A percentile compares a stretch with the other conserved stretches of the same genome.
Conservation (phyloP, 176 grass and related monocot species). For the Carex scoparia region DNA sequence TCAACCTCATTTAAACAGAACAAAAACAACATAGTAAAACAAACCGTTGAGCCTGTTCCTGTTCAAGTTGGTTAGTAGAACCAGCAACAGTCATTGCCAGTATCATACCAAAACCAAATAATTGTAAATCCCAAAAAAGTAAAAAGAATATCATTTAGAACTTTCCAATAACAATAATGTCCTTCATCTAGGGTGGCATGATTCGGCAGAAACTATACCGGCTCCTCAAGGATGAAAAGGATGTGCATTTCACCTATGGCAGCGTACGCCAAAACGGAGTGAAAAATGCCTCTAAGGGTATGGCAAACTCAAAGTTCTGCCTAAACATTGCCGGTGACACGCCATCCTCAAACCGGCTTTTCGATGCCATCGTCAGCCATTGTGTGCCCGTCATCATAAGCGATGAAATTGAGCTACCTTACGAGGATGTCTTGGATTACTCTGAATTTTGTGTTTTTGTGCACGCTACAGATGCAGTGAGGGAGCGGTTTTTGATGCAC, state of each 20-base stretch:
- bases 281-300: conserved; percentile 48
- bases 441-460: conserved; percentile 82
- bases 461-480: conserved; percentile 42
- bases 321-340: conserved; percentile 78
- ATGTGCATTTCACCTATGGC: conserved; percentile 74
- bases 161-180: neutral
- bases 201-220: conserved; percentile 57
- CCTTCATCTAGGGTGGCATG: conserved; percentile 54
- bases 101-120: conserved; percentile 1
- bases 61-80: neutral
- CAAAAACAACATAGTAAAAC: neutral
- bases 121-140: neutral
- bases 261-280: conserved; percentile 69
- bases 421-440: conserved; percentile 85
- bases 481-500: conserved; percentile 35
- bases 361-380: conserved; percentile 73
- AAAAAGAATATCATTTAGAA: neutral
- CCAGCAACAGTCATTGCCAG: neutral
- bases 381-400: conserved; percentile 74
- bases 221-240: conserved; percentile 60
- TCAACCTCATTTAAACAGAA: neutral
- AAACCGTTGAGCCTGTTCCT: neutral
- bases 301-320: conserved; percentile 80
- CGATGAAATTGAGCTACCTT: conserved; percentile 82
- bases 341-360: conserved; percentile 82